Conservation (phyloP, 169 alveolate species). For the Theileria luwenshuni region DNA sequence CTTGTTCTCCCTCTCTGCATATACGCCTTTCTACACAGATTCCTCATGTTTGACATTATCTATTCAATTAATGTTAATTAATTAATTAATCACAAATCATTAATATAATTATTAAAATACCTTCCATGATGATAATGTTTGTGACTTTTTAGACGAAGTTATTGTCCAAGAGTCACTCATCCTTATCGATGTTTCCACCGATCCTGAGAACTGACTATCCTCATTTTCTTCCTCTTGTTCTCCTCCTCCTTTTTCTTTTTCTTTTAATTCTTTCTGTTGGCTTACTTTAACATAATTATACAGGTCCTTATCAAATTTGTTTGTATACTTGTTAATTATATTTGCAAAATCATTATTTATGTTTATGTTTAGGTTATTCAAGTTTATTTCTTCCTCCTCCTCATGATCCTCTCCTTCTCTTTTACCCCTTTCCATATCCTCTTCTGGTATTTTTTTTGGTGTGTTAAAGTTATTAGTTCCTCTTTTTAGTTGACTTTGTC, state of each 20-base stretch:
- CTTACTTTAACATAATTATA: too few species aligned
- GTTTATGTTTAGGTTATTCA: conserved; percentile 10
- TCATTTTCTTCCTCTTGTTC: neutral
- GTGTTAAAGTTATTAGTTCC: too few species aligned
- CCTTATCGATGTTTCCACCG: conserved; percentile 9
- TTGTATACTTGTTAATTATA: conserved; percentile 18
- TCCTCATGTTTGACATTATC: conserved; percentile 66
- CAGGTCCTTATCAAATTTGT: too few species aligned
- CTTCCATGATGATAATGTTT: conserved; percentile 11
- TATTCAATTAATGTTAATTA: too few species aligned
- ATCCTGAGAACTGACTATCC: neutral
- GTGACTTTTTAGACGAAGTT: conserved; percentile 19
- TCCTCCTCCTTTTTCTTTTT: neutral
- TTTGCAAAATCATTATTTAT: conserved; percentile 2
- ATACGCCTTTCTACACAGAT: conserved; percentile 69
- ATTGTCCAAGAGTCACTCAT: conserved; percentile 21
- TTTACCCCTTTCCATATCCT: neutral
- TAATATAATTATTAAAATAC: too few species aligned
- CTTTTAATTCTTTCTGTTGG: neutral
- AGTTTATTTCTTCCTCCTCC: conserved; percentile 1
- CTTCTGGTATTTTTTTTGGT: neutral
- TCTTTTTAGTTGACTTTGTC: too few species aligned
- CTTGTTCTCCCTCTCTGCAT: conserved; percentile 77
- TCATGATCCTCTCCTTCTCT: neutral
- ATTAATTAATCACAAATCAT: too few species aligned